These are phyloP conservation scores for Paspalum notatum DNA, from an alignment of 176 grass and related monocot species.

Conservation along the genomic window DNA sequence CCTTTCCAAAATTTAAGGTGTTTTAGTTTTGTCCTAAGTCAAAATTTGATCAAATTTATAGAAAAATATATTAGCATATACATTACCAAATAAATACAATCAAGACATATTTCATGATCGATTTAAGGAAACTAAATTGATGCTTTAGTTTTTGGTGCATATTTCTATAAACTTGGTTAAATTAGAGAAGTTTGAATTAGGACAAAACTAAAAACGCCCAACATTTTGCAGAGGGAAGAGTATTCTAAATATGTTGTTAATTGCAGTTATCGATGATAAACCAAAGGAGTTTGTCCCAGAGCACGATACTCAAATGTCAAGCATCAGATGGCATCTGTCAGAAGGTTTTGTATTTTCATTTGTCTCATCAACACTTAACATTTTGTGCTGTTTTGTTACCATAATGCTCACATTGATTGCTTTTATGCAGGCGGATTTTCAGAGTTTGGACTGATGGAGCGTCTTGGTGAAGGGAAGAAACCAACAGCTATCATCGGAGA, in stretches of 20 bases:
- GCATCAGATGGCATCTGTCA: conserved; percentile 96
- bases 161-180: no score
- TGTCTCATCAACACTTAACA: neutral
- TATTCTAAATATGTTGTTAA: conserved; percentile 18
- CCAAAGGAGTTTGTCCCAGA: conserved; percentile 84
- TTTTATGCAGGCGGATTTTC: conserved; percentile 77
- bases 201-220: no score
- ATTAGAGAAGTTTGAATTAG: no score
- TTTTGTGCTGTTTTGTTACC: neutral
- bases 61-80: no score
- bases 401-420: neutral
- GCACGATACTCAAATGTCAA: conserved; percentile 91
- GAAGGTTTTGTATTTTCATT: conserved; percentile 60
- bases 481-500: conserved; percentile 92
- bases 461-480: conserved; percentile 83
- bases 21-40: no score
- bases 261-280: conserved; percentile 94
- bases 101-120: no score
- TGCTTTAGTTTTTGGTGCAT: no score
- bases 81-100: no score
- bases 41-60: no score
- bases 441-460: conserved; percentile 95
- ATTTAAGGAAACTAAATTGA: no score
- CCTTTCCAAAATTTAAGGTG: no score
- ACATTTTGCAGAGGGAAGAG: no score